Evolutionary conservation across 208 protist species (phyloP).

Genomic region (Leishmania guyanensis): DNA sequence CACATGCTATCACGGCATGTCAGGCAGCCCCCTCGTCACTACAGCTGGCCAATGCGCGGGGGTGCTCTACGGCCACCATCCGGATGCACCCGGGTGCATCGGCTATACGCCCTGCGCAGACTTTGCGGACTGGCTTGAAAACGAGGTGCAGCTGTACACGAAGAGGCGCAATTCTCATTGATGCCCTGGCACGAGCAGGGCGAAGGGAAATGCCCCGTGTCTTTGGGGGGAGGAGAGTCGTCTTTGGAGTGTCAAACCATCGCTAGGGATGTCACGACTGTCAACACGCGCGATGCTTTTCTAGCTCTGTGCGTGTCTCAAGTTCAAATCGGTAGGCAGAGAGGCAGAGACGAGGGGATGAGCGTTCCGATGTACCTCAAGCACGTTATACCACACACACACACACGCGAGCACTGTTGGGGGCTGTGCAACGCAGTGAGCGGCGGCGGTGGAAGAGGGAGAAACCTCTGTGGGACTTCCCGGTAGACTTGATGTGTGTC

Average conservation of each 20-base stretch:
- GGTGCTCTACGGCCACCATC: constrained; percentile 76
- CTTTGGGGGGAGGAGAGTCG: neutral
- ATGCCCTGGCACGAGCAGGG: neutral
- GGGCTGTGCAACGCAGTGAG: neutral
- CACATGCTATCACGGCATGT: constrained; percentile 83
- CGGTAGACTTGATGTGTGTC: no score
- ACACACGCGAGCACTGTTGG: neutral
- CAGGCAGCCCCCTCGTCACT: constrained; percentile 60
- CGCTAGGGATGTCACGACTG: neutral
- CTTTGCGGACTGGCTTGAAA: constrained; percentile 46
- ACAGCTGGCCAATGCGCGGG: constrained; percentile 44
- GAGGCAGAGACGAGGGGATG: neutral
- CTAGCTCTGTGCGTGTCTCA: neutral
- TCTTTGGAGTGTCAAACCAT: no score
- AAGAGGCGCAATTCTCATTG: neutral
- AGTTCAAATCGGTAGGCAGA: neutral
- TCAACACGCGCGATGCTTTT: neutral
- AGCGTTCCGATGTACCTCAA: no score
- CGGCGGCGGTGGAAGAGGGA: no score
- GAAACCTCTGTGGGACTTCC: no score
- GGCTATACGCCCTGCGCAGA: constrained; percentile 58
- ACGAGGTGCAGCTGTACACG: constrained; percentile 12
- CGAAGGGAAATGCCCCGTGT: neutral
- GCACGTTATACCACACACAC: neutral
- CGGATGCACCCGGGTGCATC: constrained; percentile 40